Conservation (phyloP, 805 yeast genomes). For the Candida broadrunensis region DNA sequence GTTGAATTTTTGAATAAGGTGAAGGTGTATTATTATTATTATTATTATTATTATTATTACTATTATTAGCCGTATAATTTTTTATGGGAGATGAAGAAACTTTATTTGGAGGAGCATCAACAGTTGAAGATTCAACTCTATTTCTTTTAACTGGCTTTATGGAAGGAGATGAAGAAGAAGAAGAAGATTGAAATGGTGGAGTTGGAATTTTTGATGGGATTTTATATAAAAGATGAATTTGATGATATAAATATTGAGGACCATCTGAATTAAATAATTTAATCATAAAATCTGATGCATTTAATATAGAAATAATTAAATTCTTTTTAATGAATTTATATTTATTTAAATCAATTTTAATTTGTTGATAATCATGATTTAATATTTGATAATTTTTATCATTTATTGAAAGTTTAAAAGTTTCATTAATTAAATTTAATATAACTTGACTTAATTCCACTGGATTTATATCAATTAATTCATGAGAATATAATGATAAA, state of each 20-base stretch:
- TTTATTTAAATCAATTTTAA: slow-evolving; percentile 10
- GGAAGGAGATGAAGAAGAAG: slow-evolving; percentile 2
- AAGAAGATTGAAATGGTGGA: slow-evolving; percentile 2
- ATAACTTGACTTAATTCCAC: slow-evolving; percentile 28
- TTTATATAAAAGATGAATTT: slow-evolving; percentile 9
- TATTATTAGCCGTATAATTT: not conserved
- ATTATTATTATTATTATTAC: not conserved
- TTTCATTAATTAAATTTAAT: slow-evolving; percentile 29
- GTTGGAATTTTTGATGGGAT: slow-evolving; percentile 7
- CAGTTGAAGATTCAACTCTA: not conserved
- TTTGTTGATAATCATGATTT: slow-evolving; percentile 7
- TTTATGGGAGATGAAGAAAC: not conserved
- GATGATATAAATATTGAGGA: slow-evolving; percentile 24
- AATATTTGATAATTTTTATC: slow-evolving; percentile 22
- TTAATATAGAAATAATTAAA: slow-evolving; percentile 23
- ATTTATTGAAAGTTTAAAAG: slow-evolving; percentile 16
- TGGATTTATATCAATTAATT: slow-evolving; percentile 34
- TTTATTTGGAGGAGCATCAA: not conserved
- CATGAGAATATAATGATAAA: slow-evolving; percentile 45
- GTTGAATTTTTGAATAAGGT: not conserved
- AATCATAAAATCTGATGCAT: slow-evolving; percentile 25
- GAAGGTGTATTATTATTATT: not conserved
- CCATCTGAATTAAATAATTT: slow-evolving; percentile 26
- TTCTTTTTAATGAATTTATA: slow-evolving; percentile 22
- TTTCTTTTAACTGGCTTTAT: slow-evolving; percentile 1